These are phyloP conservation scores for Taphrina flavorubra DNA, from an alignment of 1,139 yeast species.

Conservation along the genomic window DNA sequence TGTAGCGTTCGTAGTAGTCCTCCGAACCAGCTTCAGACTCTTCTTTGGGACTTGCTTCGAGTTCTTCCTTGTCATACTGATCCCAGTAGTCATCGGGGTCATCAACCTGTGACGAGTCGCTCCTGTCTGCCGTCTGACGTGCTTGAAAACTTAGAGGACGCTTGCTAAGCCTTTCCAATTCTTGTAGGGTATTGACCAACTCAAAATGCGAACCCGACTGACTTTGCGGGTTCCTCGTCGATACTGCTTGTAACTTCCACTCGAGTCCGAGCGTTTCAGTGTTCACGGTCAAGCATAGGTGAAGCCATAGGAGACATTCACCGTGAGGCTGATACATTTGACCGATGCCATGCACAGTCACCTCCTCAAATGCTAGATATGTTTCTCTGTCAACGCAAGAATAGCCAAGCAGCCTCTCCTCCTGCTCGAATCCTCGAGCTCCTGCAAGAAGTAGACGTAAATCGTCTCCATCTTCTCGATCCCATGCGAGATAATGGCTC, in stretches of 20 bases:
- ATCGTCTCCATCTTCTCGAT: neutral
- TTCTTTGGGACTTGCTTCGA: neutral
- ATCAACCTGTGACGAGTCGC: neutral
- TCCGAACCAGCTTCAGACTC: slow-evolving; percentile 6
- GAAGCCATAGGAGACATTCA: slow-evolving; percentile 5
- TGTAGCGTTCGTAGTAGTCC: slow-evolving; percentile 36
- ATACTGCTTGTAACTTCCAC: slow-evolving; percentile 13
- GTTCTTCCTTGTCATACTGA: slow-evolving; percentile 15
- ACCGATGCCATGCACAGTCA: slow-evolving; percentile 8
- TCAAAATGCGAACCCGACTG: neutral
- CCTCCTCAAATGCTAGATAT: slow-evolving; percentile 13
- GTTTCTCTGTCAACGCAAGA: slow-evolving; percentile 22
- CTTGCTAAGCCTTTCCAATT: neutral
- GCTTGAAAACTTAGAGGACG: neutral
- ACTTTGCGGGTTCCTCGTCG: neutral
- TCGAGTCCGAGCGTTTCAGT: slow-evolving; percentile 3
- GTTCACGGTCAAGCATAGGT: slow-evolving; percentile 6
- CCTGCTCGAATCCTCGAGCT: neutral
- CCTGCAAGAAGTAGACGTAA: neutral
- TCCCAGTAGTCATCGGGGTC: slow-evolving; percentile 31
- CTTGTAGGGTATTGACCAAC: neutral
- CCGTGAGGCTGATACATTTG: neutral
- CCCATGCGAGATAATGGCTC: slow-evolving; percentile 25
- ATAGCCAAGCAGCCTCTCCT: slow-evolving; percentile 20
- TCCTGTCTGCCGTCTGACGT: neutral